phyloP scores from a whole-genome alignment of 257 asterid genomes.

The Phtheirospermum japonicum region DNA sequence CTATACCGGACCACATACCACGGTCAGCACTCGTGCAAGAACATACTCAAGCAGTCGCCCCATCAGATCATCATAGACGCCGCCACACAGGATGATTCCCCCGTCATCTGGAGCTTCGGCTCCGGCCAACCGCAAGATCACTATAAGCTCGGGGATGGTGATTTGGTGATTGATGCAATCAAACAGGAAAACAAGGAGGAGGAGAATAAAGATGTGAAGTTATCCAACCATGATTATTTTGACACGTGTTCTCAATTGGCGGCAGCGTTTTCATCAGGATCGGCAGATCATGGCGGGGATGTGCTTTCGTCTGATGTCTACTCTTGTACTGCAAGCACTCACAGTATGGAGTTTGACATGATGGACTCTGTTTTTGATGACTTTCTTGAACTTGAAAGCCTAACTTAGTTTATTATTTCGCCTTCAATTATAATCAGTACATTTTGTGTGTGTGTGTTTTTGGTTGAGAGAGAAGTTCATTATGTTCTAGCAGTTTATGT shows the following conservation, averaged over 20 bases:
- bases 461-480: background rate
- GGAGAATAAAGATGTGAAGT: too few relatives aligned
- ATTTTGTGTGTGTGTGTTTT: background rate
- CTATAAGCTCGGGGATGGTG: background rate
- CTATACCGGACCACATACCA: constrained; percentile 50
- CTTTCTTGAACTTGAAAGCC: constrained; percentile 14
- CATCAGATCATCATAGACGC: constrained; percentile 28
- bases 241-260: constrained; percentile 4
- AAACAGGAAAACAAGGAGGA: too few relatives aligned
- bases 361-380: constrained; percentile 28
- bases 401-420: background rate
- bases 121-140: constrained; percentile 20
- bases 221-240: background rate
- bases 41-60: constrained; percentile 5
- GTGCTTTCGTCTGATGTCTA: constrained; percentile 29
- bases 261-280: constrained; percentile 26
- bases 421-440: background rate
- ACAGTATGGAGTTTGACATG: constrained; percentile 22
- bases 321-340: constrained; percentile 40
- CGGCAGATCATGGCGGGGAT: constrained; percentile 26
- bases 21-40: constrained; percentile 52
- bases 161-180: too few relatives aligned
- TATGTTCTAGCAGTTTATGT: too few relatives aligned
- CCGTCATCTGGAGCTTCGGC: constrained; percentile 43
- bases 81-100: constrained; percentile 27